Conservation (phyloP, 108 stramenopile genomes). For the Fragilariopsis cylindrus region DNA sequence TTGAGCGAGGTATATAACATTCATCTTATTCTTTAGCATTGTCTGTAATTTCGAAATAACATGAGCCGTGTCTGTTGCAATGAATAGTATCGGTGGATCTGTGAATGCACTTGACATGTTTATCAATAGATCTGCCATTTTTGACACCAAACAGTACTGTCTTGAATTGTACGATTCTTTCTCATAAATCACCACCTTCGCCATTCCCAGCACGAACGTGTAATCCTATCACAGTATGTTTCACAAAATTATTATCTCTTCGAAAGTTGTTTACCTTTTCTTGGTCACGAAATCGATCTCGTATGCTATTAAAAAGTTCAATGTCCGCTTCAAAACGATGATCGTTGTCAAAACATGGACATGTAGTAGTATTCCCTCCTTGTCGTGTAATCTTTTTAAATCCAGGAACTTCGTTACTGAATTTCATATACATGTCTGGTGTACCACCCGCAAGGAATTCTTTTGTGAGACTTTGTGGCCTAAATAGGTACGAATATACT, state of each 20-base stretch:
- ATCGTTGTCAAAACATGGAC: constrained; percentile 7
- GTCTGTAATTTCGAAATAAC: constrained; percentile 31
- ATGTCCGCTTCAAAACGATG: constrained; percentile 33
- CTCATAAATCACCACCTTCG: constrained; percentile 39
- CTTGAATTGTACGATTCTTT: constrained; percentile 31
- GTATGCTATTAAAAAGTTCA: constrained; percentile 35
- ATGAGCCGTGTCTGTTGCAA: constrained; percentile 53
- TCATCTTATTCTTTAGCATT: background rate
- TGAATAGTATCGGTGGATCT: constrained; percentile 45
- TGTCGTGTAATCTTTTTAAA: constrained; percentile 6
- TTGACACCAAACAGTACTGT: constrained; percentile 16
- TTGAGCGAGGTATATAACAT: constrained; percentile 26
- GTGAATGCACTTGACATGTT: background rate
- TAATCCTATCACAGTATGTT: constrained; percentile 56
- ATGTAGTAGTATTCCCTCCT: constrained; percentile 2
- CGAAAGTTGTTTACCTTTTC: constrained; percentile 24
- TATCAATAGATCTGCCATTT: background rate
- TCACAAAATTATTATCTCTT: constrained; percentile 18
- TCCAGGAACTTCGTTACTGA: constrained; percentile 19
- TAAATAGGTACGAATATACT: constrained; percentile 34
- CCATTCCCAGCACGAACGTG: constrained; percentile 65
- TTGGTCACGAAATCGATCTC: constrained; percentile 34
- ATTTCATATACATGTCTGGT: background rate
- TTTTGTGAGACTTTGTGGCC: constrained; percentile 9
- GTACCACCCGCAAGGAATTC: background rate